Conservation (phyloP, 164 flowering plant species). For the Pachysandra terminalis region DNA sequence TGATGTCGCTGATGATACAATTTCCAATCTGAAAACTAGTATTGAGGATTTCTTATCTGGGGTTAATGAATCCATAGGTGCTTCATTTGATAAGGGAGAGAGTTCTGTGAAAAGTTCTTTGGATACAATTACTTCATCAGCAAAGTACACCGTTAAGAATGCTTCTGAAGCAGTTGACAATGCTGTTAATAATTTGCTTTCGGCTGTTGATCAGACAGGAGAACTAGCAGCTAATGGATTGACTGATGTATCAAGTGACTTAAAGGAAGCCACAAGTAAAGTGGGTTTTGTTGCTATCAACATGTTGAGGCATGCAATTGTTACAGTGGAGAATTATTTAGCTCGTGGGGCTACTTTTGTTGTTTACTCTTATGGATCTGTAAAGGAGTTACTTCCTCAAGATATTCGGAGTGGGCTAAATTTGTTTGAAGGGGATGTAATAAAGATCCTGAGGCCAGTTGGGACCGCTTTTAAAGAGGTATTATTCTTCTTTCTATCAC, state of each 20-base stretch:
- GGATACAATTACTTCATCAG: constrained; percentile 43
- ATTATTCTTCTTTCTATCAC: background rate
- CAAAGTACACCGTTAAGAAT: constrained; percentile 29
- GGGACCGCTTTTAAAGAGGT: constrained; percentile 62
- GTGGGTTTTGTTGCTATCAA: constrained; percentile 45
- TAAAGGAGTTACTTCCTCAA: constrained; percentile 67
- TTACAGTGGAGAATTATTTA: constrained; percentile 52
- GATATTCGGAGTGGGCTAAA: constrained; percentile 48
- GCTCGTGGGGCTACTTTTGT: constrained; percentile 42
- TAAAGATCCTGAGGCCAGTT: constrained; percentile 48
- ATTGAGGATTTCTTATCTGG: constrained; percentile 33
- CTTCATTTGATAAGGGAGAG: constrained; percentile 45
- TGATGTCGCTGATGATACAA: constrained; percentile 27
- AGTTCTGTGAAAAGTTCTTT: constrained; percentile 35
- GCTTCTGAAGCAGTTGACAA: constrained; percentile 45
- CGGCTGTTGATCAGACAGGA: constrained; percentile 42
- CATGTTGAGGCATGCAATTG: constrained; percentile 47
- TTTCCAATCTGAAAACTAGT: constrained; percentile 31
- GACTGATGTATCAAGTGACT: constrained; percentile 40
- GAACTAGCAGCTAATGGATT: constrained; percentile 41
- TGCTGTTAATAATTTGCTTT: constrained; percentile 31
- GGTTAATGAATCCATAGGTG: constrained; percentile 35
- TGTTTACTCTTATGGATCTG: constrained; percentile 53
- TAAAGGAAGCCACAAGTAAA: constrained; percentile 46
- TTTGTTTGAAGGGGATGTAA: constrained; percentile 47